phyloP scores from a whole-genome alignment of 108 stramenopile genomes.

The Skeletonema tropicum region DNA sequence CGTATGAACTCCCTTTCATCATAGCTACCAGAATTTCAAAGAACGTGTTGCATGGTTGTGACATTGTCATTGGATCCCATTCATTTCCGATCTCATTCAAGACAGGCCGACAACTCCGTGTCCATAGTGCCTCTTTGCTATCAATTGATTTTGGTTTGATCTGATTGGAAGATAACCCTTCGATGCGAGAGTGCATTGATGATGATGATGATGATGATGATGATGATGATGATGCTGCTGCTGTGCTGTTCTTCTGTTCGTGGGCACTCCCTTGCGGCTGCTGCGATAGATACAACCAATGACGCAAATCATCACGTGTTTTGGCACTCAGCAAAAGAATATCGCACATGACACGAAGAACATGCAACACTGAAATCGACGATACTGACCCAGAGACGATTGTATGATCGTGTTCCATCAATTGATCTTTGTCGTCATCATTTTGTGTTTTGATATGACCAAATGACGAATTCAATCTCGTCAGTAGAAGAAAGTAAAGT shows the following conservation, averaged over 20 bases:
- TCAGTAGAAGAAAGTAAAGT: neutral
- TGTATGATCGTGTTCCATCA: too few species aligned
- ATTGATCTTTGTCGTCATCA: neutral
- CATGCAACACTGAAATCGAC: constrained; percentile 27
- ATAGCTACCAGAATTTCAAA: constrained; percentile 36
- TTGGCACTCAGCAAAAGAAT: constrained; percentile 28
- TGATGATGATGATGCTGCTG: neutral
- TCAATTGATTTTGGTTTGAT: neutral
- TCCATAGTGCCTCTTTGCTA: constrained; percentile 21
- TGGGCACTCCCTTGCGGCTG: neutral
- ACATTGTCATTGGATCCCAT: constrained; percentile 44
- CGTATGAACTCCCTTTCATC: constrained; percentile 30
- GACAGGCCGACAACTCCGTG: neutral
- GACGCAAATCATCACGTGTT: constrained; percentile 40
- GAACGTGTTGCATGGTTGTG: constrained; percentile 22
- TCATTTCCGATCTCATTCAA: neutral
- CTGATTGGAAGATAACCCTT: constrained; percentile 20
- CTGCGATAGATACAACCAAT: constrained; percentile 30
- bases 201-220: neutral
- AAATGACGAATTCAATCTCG: neutral
- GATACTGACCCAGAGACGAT: neutral
- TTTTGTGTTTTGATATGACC: neutral
- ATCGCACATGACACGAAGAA: constrained; percentile 34
- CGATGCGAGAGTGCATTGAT: constrained; percentile 28
- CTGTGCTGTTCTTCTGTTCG: neutral